These are phyloP conservation scores for Fragaria ananassa DNA, from an alignment of 306 rosid species.

Conservation along the genomic window DNA sequence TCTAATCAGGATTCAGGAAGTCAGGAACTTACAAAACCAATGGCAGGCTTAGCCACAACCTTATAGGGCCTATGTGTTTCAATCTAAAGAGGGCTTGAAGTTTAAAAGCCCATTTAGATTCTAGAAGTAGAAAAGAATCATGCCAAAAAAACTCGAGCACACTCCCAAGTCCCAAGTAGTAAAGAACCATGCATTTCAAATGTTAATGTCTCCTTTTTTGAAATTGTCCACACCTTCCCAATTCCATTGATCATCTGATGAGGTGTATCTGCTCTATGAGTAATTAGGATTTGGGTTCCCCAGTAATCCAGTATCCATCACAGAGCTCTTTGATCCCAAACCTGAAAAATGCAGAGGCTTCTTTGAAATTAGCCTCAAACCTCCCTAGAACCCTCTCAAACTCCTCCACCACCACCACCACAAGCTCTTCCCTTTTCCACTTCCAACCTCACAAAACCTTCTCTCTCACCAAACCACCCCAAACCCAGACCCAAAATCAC, in stretches of 20 bases:
- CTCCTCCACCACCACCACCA: constrained; percentile 19
- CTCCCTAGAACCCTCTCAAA: constrained; percentile 25
- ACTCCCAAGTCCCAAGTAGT: too few species aligned
- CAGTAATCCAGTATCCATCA: neutral
- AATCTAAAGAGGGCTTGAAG: neutral
- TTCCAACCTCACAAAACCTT: constrained; percentile 24
- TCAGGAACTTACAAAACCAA: too few species aligned
- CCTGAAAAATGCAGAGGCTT: constrained; percentile 50
- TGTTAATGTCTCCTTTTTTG: too few species aligned
- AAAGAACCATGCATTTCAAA: neutral
- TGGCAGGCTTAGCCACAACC: too few species aligned
- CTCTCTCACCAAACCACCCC: constrained; percentile 33
- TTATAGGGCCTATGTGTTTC: neutral
- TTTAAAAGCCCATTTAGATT: neutral
- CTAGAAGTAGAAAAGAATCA: too few species aligned
- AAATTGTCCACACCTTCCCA: too few species aligned
- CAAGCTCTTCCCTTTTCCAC: constrained; percentile 26
- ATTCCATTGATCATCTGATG: neutral
- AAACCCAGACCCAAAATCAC: constrained; percentile 29
- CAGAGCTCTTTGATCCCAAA: neutral
- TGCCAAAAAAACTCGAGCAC: too few species aligned
- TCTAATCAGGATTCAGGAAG: too few species aligned
- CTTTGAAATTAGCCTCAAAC: constrained; percentile 31
- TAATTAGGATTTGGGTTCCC: too few species aligned
- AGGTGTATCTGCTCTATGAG: too few species aligned